These are phyloP conservation scores for Cytospora leucostoma DNA, from an alignment of 2,329 filamentous ascomycete genomes.

Conservation along the genomic window DNA sequence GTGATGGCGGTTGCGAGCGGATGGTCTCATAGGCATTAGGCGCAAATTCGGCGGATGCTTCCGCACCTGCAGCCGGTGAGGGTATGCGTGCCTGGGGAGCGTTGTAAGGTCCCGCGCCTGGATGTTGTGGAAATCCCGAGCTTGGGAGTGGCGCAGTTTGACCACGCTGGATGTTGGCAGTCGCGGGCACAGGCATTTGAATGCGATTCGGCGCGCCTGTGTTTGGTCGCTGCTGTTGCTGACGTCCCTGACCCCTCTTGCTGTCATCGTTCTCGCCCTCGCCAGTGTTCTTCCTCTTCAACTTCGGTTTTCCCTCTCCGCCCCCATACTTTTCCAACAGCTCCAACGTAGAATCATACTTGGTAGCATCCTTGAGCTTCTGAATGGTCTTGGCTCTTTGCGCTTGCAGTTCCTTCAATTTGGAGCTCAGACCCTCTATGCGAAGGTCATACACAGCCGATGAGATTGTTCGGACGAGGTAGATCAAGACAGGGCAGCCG, in stretches of 20 bases:
- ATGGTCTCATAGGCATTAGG: conserved; percentile 64
- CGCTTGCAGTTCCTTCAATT: conserved; percentile 73
- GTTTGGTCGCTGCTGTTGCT: conserved; percentile 27
- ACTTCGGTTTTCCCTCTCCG: conserved; percentile 51
- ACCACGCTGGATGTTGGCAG: conserved; percentile 60
- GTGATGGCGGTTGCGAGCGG: conserved; percentile 19
- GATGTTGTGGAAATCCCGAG: conserved; percentile 32
- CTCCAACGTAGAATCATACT: conserved; percentile 92
- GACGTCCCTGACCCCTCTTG: conserved; percentile 22
- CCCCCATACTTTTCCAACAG: conserved; percentile 93
- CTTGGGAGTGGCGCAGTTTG: conserved; percentile 32
- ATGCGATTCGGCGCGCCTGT: conserved; percentile 43
- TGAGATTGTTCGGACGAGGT: conserved; percentile 66
- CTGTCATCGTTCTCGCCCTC: conserved; percentile 30
- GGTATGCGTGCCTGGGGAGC: conserved; percentile 27
- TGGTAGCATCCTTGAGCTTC: conserved; percentile 91
- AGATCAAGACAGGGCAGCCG: conserved; percentile 82
- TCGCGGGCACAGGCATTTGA: conserved; percentile 58
- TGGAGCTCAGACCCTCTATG: conserved; percentile 66
- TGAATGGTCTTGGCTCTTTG: conserved; percentile 88
- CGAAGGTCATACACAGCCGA: conserved; percentile 79
- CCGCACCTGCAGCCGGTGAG: conserved; percentile 35
- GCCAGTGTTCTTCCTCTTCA: conserved; percentile 33
- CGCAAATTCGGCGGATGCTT: conserved; percentile 66
- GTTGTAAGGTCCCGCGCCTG: conserved; percentile 22